Evolutionary conservation across 208 protist species (phyloP), one percentile per base, ranked within the genome.

Genomic region (Leishmania braziliensis): DNA sequence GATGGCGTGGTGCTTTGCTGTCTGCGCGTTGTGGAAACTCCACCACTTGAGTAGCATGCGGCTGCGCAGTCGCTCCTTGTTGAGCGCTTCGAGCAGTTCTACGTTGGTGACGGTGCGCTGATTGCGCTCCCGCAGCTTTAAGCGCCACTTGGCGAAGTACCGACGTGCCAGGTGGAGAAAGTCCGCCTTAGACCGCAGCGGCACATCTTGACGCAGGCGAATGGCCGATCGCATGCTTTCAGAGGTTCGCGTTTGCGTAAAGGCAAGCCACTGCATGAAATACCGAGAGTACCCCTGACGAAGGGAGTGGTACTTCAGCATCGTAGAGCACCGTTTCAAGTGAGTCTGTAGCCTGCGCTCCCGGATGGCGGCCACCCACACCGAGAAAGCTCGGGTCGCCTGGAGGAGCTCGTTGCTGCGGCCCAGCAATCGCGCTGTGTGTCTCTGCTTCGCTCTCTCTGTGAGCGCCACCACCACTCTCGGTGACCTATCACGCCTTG

Each of bases 221-320:
- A 84, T 84, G 2, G 75, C 62, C 5, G 33, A 33, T 29, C 83
- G 80, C 50, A 82, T 78, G 58, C 82, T 77, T 5, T 66, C 69
- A 16, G 54, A 79, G 33, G 77, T 75, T 14, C 81, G 68, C 0
- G 73, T 76, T 74, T 93, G 90, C 4, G 88, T 84, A 36, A 69
- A 82, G 66, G 86, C 83, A 48, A 95, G 85, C 93, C 93, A 97
- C 43, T 86, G 87, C n/a, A 95, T 29, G 69, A 95, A 94, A 58
- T 89, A 88, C 48, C 71, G 73, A 43, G 77, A 81, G 69, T 91
- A 92, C 66, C 78, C 78, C 14, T 82, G 83, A 33, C 89, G 89
- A 12, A 87, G 51, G n/a, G 71, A 82, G 62, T 81, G 83, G 80
- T 91, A 88, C 80, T 94, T 94, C 69, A 97, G 80, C 56, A 90